Conservation (phyloP, 441 rosid genomes). For the Jatropha podagrica region DNA sequence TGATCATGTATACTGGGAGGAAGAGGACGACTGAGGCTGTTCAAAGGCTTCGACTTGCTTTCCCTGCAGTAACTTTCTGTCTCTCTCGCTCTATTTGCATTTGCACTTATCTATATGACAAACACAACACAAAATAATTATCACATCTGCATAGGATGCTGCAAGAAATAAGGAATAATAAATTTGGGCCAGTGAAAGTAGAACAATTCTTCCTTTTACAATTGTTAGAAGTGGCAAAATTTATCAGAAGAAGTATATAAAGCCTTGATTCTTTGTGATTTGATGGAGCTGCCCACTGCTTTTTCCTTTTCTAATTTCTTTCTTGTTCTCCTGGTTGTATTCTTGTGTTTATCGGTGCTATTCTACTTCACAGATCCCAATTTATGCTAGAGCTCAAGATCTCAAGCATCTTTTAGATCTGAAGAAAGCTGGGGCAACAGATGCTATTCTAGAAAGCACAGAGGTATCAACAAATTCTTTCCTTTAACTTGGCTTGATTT, state of each 20-base stretch:
- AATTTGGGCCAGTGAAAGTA: not conserved
- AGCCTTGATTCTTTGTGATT: slow-evolving; percentile 3
- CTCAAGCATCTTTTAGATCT: slow-evolving; percentile 79
- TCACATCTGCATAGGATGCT: not conserved
- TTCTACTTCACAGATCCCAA: slow-evolving; percentile 57
- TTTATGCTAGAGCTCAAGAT: slow-evolving; percentile 92
- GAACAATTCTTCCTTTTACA: not conserved
- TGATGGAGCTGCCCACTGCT: not conserved
- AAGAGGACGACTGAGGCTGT: slow-evolving; percentile 81
- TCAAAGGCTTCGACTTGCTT: slow-evolving; percentile 85
- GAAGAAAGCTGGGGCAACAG: slow-evolving; percentile 91
- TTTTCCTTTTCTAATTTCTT: not conserved
- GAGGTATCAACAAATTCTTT: slow-evolving; percentile 49
- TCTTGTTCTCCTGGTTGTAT: not conserved
- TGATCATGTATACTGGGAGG: slow-evolving; percentile 87
- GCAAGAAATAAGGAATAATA: not conserved
- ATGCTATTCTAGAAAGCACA: slow-evolving; percentile 84
- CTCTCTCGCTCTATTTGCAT: slow-evolving; percentile 9
- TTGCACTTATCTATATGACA: not conserved
- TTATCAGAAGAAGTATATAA: not conserved
- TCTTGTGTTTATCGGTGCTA: slow-evolving; percentile 20
- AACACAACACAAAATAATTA: not conserved
- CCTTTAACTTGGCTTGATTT: not conserved
- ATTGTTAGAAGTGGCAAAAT: not conserved
- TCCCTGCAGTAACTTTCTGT: slow-evolving; percentile 56